Evolutionary conservation across 192 early-diverging fungal genomes (phyloP).

Genomic region (Rhizoclosmatium globosum): DNA sequence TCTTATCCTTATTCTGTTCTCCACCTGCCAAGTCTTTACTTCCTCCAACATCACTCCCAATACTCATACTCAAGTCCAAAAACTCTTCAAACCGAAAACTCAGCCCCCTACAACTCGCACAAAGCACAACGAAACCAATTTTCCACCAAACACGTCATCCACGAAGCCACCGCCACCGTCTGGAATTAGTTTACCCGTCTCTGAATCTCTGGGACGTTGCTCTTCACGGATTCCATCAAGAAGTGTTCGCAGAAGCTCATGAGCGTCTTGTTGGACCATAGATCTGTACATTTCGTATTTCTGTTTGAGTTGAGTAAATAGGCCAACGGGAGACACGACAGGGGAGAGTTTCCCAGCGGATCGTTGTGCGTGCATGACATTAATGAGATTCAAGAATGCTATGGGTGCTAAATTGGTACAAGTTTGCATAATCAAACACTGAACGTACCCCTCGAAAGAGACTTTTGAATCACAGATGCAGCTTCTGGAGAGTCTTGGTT

Average conservation of each 20-base stretch:
- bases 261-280: conserved; percentile 74
- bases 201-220: conserved; percentile 38
- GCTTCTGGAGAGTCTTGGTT: no score
- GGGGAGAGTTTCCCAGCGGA: background rate
- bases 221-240: conserved; percentile 70
- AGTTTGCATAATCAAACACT: no score
- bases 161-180: conserved; percentile 47
- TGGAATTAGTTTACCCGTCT: conserved; percentile 18
- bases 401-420: background rate
- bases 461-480: no score
- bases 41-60: conserved; percentile 13
- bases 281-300: conserved; percentile 67
- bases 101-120: conserved; percentile 64
- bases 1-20: conserved; percentile 16
- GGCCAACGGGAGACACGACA: conserved; percentile 56
- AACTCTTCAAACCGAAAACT: conserved; percentile 70
- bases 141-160: conserved; percentile 73
- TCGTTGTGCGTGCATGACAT: conserved; percentile 22
- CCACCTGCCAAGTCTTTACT: conserved; percentile 2
- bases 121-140: conserved; percentile 73
- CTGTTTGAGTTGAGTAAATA: conserved; percentile 65
- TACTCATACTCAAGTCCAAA: conserved; percentile 62
- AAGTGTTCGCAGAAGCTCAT: conserved; percentile 74
- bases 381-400: conserved; percentile 33
- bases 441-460: no score